Base-by-base conservation (phyloP, 1,284 basidiomycete genomes). In the Dichomitus squalens region DNA sequence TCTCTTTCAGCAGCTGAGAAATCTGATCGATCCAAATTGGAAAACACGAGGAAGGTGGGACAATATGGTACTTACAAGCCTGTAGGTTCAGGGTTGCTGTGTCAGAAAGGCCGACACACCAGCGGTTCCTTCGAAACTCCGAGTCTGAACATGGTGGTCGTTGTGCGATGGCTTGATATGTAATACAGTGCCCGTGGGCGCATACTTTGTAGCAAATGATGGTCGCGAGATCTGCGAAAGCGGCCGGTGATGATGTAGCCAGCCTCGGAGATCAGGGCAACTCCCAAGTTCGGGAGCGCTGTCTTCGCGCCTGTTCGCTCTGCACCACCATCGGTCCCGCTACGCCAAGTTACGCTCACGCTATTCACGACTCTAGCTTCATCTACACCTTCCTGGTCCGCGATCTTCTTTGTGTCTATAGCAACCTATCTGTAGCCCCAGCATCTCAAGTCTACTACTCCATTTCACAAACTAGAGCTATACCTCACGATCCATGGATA, bases 281-380 rank as follows among this genome's bases (percentile, higher is more conserved):
- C 20, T 6, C 40, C 3, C 25, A 23, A 27, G 16, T 44, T 23
- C 34, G 40, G 25, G 36, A 21, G 53, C 53, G 59, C n/a, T n/a
- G n/a, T 49, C 52, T 47, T 50, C 29, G 61, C 57, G 61, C 61
- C 55, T 53, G 58, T 57, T 55, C 48, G 46, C 53, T 60, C 41
- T 51, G 56, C 54, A 58, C 58, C 58, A 63, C 58, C 53, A 63
- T 57, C 56, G 58, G 44, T 47, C 40, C 49, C 39, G 25, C 53
- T 35, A 27, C 29, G 29, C 29, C n/a, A n/a, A n/a, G 21, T 20
- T 21, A 23, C 21, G 14, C 27, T 27, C 55, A 58, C 61, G 61
- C 51, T 44, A 52, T 49, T 55, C 38, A 63, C 58, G 57, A 55
- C 55, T 35, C 20, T 36, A 46, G 39, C 20, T 46, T 47, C 29